These are phyloP conservation scores for Symbiodinium natans DNA, from an alignment of 73 alveolate genomes.

Conservation along the genomic window DNA sequence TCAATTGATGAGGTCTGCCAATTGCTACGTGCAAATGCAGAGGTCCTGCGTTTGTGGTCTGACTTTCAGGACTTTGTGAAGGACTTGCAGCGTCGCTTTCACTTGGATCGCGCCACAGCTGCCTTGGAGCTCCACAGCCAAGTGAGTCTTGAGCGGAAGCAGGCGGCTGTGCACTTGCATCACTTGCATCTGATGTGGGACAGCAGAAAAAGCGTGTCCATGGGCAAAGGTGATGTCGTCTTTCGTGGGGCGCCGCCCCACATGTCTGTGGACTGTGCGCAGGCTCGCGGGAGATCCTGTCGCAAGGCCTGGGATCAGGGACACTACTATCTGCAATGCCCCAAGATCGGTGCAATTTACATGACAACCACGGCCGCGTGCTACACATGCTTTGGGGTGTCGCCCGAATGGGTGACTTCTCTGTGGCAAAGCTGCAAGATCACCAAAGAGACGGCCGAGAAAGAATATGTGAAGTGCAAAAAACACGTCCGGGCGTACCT, in stretches of 20 bases:
- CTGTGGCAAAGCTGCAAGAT: not conserved
- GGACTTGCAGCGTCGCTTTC: not conserved
- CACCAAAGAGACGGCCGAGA: not conserved
- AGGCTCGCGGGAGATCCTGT: not conserved
- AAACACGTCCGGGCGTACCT: not conserved
- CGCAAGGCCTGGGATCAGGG: constrained; percentile 14
- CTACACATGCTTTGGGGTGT: not conserved
- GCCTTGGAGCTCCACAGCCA: not conserved
- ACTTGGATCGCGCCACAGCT: not conserved
- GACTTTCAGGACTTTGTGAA: not conserved
- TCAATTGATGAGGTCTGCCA: too few relatives aligned
- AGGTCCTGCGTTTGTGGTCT: too few relatives aligned
- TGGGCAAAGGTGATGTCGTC: not conserved
- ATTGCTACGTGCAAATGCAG: too few relatives aligned
- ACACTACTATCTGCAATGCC: not conserved
- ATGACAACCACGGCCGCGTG: not conserved
- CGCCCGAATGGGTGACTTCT: not conserved
- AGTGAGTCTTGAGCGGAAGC: not conserved
- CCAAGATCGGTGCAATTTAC: not conserved
- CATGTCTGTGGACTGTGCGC: not conserved
- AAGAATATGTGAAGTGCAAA: not conserved
- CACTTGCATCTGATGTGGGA: constrained; percentile 3
- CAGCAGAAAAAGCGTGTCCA: not conserved
- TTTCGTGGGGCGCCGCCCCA: not conserved
- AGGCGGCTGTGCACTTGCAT: not conserved